Evolutionary conservation across 441 rosid species (phyloP), one percentile per base, ranked within the genome.

Genomic region (Eutrema salsugineum): DNA sequence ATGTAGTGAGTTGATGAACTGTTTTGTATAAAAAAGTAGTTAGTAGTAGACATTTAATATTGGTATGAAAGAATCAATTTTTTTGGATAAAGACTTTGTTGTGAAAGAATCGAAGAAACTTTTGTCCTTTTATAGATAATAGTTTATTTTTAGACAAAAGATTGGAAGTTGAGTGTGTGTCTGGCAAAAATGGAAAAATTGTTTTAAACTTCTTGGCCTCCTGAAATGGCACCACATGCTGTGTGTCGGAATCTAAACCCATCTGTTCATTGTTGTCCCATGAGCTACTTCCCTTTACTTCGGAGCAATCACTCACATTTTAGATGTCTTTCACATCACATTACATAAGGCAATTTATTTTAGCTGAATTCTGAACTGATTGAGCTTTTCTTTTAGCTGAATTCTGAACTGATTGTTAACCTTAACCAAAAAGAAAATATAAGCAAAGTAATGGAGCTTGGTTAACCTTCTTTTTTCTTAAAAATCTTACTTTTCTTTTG

Each of bases 211-310:
- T n/a, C n/a, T 39, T 55, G 59, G 70, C 75, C 70, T 70, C 79
- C 79, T 55, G 39, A 69, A 76, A 66, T 76, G 79, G 79, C 66
- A 76, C 55, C 79, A 76, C 79, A 76, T 76, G 79, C 14, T 63
- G 4, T 70, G 62, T 70, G 75, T 76, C 67, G 75, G 75, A 76
- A 57, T 76, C 75, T n/a, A 39, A 48, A 63, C 62, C 47, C 71
- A 76, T 76, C 75, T 70, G 28, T 63, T 63, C 51, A 47, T 55
- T 69, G 61, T 40, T 62, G 70, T 63, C 74, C 75, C 70, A 55
- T 69, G 79, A 75, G 56, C 53, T 43, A n/a, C 42, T 60, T 14
- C 57, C 36, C 67, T 11, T 60, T 68, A 59, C 42, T 68, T 44
- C 4, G 56, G 67, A 53, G 46, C 67, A 47, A 58, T 47, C 72